phyloP scores from a whole-genome alignment of 371 early-diverging fungal genomes.

The Cokeromyces recurvatus region DNA sequence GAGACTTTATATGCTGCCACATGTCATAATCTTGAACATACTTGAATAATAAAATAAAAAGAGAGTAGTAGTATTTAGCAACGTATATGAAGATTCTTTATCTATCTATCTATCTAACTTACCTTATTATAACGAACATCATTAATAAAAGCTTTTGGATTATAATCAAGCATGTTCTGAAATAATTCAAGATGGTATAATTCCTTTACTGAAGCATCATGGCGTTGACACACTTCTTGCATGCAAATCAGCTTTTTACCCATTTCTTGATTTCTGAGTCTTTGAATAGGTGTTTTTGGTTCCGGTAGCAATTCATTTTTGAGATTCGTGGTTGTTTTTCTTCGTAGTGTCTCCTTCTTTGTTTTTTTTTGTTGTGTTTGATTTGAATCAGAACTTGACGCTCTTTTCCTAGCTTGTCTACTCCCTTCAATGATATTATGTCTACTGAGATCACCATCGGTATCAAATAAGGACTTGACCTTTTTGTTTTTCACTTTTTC shows the following conservation, averaged over 20 bases:
- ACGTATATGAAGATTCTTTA: too few relatives aligned
- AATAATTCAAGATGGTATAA: slow-evolving; percentile 54
- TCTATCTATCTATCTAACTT: too few relatives aligned
- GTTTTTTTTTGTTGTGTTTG: not conserved
- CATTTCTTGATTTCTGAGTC: slow-evolving; percentile 24
- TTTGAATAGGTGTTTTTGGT: slow-evolving; percentile 20
- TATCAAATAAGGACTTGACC: slow-evolving; percentile 33
- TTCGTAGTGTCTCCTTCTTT: not conserved
- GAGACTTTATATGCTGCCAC: slow-evolving; percentile 18
- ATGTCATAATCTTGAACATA: slow-evolving; percentile 45
- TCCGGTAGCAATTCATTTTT: slow-evolving; percentile 12
- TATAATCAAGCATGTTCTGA: slow-evolving; percentile 51
- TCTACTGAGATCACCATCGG: slow-evolving; percentile 38
- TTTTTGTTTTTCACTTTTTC: slow-evolving; percentile 20
- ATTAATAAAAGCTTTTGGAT: slow-evolving; percentile 40
- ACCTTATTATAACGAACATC: slow-evolving; percentile 54
- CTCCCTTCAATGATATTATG: slow-evolving; percentile 35
- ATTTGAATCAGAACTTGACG: not conserved
- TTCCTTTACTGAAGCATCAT: slow-evolving; percentile 52
- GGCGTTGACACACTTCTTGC: slow-evolving; percentile 39
- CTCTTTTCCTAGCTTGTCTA: slow-evolving; percentile 9
- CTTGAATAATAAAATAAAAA: slow-evolving; percentile 14
- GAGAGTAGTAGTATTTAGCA: too few relatives aligned
- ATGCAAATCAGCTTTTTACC: slow-evolving; percentile 32
- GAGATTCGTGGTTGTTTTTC: not conserved